Conservation (phyloP, 805 yeast genomes). For the Zygosaccharomyces pseudorouxii region DNA sequence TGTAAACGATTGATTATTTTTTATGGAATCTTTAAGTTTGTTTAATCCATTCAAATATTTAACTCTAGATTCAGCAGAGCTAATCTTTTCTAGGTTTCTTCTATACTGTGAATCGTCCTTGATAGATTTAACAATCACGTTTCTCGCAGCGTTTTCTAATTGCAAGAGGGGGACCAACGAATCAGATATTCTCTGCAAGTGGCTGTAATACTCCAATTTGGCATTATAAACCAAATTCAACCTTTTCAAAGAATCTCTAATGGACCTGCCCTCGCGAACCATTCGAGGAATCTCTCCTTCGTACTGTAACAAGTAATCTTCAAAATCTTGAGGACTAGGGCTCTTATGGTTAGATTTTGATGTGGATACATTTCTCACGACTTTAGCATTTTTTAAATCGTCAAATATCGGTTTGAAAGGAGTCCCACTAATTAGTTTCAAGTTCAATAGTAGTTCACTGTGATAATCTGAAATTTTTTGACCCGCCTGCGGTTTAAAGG, state of each 20-base stretch:
- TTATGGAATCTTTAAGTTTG: slow-evolving; percentile 25
- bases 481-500: slow-evolving; percentile 17
- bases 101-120: slow-evolving; percentile 23
- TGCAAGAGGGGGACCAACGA: slow-evolving; percentile 53
- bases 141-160: slow-evolving; percentile 18
- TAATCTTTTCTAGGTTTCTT: slow-evolving; percentile 23
- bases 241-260: slow-evolving; percentile 43
- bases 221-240: slow-evolving; percentile 68
- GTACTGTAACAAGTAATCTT: slow-evolving; percentile 25
- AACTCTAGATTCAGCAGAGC: slow-evolving; percentile 38
- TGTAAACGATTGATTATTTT: slow-evolving; percentile 33
- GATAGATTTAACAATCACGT: slow-evolving; percentile 19
- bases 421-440: slow-evolving; percentile 23
- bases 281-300: slow-evolving; percentile 20
- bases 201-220: slow-evolving; percentile 77
- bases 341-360: slow-evolving; percentile 5
- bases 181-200: slow-evolving; percentile 83
- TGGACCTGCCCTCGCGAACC: slow-evolving; percentile 23
- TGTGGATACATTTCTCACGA: slow-evolving; percentile 19
- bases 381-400: slow-evolving; percentile 30
- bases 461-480: slow-evolving; percentile 32
- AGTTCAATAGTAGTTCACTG: slow-evolving; percentile 24
- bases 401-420: slow-evolving; percentile 33
- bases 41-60: slow-evolving; percentile 47
- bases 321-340: slow-evolving; percentile 18